phyloP scores from a whole-genome alignment of 371 early-diverging fungal species.

The Capillidium rhysosporum region DNA sequence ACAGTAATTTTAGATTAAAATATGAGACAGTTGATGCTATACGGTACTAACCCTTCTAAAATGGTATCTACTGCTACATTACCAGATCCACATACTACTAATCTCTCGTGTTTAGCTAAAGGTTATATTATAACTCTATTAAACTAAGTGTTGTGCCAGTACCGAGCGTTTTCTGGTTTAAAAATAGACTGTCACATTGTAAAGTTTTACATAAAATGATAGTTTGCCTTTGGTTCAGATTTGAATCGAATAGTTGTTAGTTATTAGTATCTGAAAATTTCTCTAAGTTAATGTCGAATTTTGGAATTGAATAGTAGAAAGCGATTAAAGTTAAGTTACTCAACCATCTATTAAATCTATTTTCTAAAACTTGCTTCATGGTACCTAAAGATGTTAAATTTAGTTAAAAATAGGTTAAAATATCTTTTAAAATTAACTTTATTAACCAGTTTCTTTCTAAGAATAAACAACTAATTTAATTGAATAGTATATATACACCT shows the following conservation, averaged over 20 bases:
- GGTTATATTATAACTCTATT: constrained; percentile 74
- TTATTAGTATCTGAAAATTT: constrained; percentile 15
- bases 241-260: constrained; percentile 29
- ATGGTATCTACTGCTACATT: constrained; percentile 85
- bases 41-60: constrained; percentile 47
- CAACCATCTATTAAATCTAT: constrained; percentile 11
- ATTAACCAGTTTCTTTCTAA: constrained; percentile 4
- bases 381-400: neutral
- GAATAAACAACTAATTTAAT: neutral
- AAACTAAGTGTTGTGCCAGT: constrained; percentile 90
- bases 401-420: constrained; percentile 1
- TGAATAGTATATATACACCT: neutral
- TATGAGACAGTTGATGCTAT: constrained; percentile 44
- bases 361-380: neutral
- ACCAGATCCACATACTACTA: constrained; percentile 87
- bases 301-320: constrained; percentile 13
- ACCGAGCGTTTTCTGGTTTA: constrained; percentile 80
- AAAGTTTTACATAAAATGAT: constrained; percentile 50
- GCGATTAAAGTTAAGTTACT: constrained; percentile 9
- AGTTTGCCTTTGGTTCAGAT: constrained; percentile 54
- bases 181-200: constrained; percentile 36
- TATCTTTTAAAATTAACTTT: constrained; percentile 4
- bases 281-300: constrained; percentile 14
- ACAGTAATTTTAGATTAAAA: constrained; percentile 41
- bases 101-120: constrained; percentile 29